Base-by-base conservation (phyloP, 306 rosid genomes). In the Quillaja saponaria region DNA sequence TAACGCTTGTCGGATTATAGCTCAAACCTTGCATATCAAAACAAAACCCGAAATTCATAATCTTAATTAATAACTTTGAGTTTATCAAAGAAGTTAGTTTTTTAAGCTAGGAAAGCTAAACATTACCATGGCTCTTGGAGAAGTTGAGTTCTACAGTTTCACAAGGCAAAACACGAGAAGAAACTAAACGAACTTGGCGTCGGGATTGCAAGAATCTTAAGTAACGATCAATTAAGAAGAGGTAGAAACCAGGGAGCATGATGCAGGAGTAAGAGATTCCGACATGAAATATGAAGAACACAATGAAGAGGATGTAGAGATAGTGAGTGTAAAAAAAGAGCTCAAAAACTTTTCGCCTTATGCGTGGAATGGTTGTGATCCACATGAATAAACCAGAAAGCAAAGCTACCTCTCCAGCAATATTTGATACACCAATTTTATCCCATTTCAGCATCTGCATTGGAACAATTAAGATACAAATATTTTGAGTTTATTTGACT, bases 191-290 rank as follows among this genome's bases (percentile, higher is more conserved):
- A 49, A 78, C 82, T 7, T 53, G 61, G 2, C 21, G 73, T 1
- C 70, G 63, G 14, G 96, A 91, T 51, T 87, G 95, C 3, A 87
- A 71, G 50, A 85, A 82, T 34, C 97, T 63, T 4, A 91, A 47
- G 79, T 1, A 85, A 20, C 97, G 96, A 48, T 91, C 97, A 13
- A 91, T 58, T 40, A 84, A 0, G 70, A 91, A 91, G 73, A 91
- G 96, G 81, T 76, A 87, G 71, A 87, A 83, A 49, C 86, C 82
- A 11, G 96, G 97, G 50, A 91, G 86, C 85, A 82, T 80, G 0
- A 72, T 71, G 69, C 60, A 71, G 0, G 85, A 3, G 44, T 21
- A 74, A 13, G 85, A 34, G 38, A 87, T 61, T 17, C 95, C 86
- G 10, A 85, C 89, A 17, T 87, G 97, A 49, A 90, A 83, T 64